Evolutionary conservation across 108 stramenopile genomes (phyloP).

Genomic region (Cyclotella distinguenda): DNA sequence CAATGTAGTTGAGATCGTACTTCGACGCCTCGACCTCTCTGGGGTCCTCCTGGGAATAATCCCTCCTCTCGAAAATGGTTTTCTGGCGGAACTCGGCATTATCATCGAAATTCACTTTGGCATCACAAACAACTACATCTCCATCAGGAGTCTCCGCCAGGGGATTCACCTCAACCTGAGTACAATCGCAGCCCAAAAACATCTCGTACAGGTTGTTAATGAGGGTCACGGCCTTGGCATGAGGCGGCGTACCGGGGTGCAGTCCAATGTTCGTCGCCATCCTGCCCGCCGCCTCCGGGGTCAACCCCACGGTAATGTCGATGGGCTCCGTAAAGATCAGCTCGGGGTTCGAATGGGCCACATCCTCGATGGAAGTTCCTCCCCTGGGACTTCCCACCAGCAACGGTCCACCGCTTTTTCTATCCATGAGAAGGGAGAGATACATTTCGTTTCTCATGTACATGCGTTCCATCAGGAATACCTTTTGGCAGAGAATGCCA

Average conservation of each 20-base stretch:
- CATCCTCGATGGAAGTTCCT: slow-evolving; percentile 87
- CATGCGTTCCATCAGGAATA: slow-evolving; percentile 81
- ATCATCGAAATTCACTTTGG: slow-evolving; percentile 90
- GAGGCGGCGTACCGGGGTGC: slow-evolving; percentile 19
- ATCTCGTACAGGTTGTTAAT: slow-evolving; percentile 76
- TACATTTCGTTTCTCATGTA: slow-evolving; percentile 83
- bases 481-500: slow-evolving; percentile 55
- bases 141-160: slow-evolving; percentile 81
- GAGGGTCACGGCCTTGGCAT: slow-evolving; percentile 44
- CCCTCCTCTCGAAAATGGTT: slow-evolving; percentile 62
- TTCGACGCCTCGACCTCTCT: slow-evolving; percentile 80
- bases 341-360: slow-evolving; percentile 78
- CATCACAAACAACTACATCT: slow-evolving; percentile 77
- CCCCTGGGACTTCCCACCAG: slow-evolving; percentile 71
- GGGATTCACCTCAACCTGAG: slow-evolving; percentile 87
- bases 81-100: slow-evolving; percentile 86
- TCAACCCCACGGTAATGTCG: slow-evolving; percentile 64
- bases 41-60: slow-evolving; percentile 80
- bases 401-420: slow-evolving; percentile 67
- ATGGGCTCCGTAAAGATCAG: slow-evolving; percentile 66
- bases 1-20: slow-evolving; percentile 83
- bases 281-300: slow-evolving; percentile 47
- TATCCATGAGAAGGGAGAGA: slow-evolving; percentile 80
- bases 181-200: slow-evolving; percentile 75
- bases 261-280: slow-evolving; percentile 56